Evolutionary conservation across 2,329 filamentous ascomycete genomes (phyloP), one percentile per base, ranked within the genome.

Genomic region (Pyrenochaeta sp.): DNA sequence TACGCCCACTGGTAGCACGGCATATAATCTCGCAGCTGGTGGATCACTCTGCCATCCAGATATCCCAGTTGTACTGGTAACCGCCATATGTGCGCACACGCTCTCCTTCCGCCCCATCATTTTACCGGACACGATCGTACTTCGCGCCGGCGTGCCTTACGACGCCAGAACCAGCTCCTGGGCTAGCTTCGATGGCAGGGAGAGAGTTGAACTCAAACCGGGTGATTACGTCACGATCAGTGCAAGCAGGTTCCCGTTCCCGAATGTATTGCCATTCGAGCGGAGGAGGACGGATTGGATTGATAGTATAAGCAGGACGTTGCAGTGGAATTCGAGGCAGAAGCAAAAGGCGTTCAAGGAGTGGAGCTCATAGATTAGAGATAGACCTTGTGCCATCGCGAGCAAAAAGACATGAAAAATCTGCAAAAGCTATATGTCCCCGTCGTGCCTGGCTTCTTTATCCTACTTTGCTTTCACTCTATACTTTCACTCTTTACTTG

Each of bases 151-250:
- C 10, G 93, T 98, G n/a, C 95, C 95, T 0, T 98, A 97, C 76
- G 90, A 96, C 77, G 92, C 93, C 8, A 85, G 95, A 49, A 93
- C 92, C 4, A 90, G 88, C 67, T 93, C 91, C 40, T 99, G 95
- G 94, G 95, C 93, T n/a, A 96, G 92, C 77, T 99, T 99, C 75
- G 95, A 99, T 77, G 95, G 95, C 1, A 86, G 93, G 60, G 92
- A 97, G 81, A 58, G 78, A 52, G 80, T 91, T n/a, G 91, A 95
- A 79, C 82, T 95, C 37, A 77, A 80, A 48, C 90, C 91, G 0
- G 91, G 91, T 15, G 91, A 95, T 78, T 95, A 95, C 74, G 91
- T 94, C 5, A 94, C 91, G 1, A 90, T 95, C 60, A 92, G 90
- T 65, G 91, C 91, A 2, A 91, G 89, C 65, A 81, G 91, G 40